Percentiles rank a stretch among this genome's conserved stretches.
phyloP scores from a whole-genome alignment of 805 yeast species.

The Candida taoyuanica region DNA sequence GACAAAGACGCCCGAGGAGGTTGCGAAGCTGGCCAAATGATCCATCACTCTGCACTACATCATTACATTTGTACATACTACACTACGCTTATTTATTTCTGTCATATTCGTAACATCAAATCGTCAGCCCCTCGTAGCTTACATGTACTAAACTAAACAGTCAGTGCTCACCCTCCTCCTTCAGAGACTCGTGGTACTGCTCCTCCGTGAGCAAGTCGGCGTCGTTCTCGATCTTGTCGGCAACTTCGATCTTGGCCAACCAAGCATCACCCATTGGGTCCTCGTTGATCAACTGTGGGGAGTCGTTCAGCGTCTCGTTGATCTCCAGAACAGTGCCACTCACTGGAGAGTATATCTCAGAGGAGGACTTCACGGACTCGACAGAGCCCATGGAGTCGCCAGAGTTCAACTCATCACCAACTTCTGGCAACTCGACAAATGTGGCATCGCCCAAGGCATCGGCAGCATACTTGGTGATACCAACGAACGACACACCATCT shows the following conservation, averaged over 20 bases:
- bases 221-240: constrained; percentile 43
- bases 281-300: constrained; percentile 74
- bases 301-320: constrained; percentile 59
- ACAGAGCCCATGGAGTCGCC: constrained; percentile 91
- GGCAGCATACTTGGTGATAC: constrained; percentile 92
- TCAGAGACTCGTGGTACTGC: constrained; percentile 30
- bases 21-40: constrained; percentile 2
- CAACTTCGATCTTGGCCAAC: constrained; percentile 74
- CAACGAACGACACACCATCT: constrained; percentile 82
- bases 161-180: constrained; percentile 17
- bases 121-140: too few species aligned
- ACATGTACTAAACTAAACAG: not conserved
- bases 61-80: not conserved
- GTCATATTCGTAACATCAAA: not conserved
- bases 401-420: constrained; percentile 51
- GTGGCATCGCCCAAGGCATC: constrained; percentile 98
- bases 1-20: constrained; percentile 69
- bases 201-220: constrained; percentile 53
- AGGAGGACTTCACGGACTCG: constrained; percentile 91
- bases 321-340: constrained; percentile 69
- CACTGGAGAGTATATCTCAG: constrained; percentile 88
- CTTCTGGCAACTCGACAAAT: constrained; percentile 83
- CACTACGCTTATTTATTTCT: not conserved
- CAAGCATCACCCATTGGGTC: constrained; percentile 96
- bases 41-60: not conserved